Evolutionary conservation across 2,329 filamentous ascomycete species (phyloP).

Genomic region (Arthrobotrys sinensis): DNA sequence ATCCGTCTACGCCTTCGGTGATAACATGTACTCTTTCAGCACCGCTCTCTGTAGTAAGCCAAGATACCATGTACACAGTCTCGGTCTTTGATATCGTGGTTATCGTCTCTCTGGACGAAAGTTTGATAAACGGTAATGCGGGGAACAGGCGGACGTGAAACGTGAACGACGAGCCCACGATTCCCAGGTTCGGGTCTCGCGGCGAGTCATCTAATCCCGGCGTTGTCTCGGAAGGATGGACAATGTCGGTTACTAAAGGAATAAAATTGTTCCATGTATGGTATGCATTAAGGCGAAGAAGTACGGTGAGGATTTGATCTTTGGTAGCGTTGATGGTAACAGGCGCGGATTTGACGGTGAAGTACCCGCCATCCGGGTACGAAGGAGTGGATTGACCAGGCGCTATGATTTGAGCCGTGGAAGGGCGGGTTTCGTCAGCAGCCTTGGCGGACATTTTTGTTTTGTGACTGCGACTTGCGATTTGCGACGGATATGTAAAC

Average conservation of each 20-base stretch:
- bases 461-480: slow-evolving; percentile 13
- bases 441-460: slow-evolving; percentile 42
- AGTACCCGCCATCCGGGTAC: slow-evolving; percentile 49
- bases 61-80: slow-evolving; percentile 26
- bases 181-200: not conserved
- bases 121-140: slow-evolving; percentile 31
- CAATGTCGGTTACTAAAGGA: slow-evolving; percentile 31
- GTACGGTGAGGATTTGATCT: slow-evolving; percentile 48
- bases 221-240: slow-evolving; percentile 22
- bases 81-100: slow-evolving; percentile 47
- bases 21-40: slow-evolving; percentile 52
- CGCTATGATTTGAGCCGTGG: slow-evolving; percentile 37
- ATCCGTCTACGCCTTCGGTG: slow-evolving; percentile 41
- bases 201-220: slow-evolving; percentile 7
- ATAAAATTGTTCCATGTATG: slow-evolving; percentile 51
- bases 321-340: slow-evolving; percentile 52
- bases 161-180: slow-evolving; percentile 39
- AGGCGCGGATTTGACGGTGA: slow-evolving; percentile 51
- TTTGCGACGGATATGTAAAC: slow-evolving; percentile 15
- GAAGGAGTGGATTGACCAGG: slow-evolving; percentile 48
- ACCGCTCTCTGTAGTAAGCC: slow-evolving; percentile 4
- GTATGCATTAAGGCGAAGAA: slow-evolving; percentile 36
- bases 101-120: slow-evolving; percentile 21
- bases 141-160: slow-evolving; percentile 40
- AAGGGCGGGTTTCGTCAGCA: slow-evolving; percentile 15